These are phyloP conservation scores for Dissophora globulifera DNA, from an alignment of 192 early-diverging fungal genomes.

Conservation along the genomic window DNA sequence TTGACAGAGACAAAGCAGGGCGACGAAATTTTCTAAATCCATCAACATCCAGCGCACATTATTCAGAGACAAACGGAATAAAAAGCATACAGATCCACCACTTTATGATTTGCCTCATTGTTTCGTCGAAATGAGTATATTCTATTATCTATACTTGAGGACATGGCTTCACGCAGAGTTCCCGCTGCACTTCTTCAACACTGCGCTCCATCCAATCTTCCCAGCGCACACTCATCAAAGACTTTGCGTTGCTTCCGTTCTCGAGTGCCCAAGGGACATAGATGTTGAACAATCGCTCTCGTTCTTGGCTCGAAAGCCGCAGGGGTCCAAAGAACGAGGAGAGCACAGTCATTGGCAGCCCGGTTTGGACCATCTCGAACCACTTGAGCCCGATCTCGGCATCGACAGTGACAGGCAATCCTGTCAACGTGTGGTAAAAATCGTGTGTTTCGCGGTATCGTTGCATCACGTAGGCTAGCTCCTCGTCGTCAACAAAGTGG, in stretches of 20 bases:
- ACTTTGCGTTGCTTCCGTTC: slow-evolving; percentile 76
- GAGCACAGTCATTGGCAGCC: slow-evolving; percentile 88
- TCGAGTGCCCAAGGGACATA: slow-evolving; percentile 96
- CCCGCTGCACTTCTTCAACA: slow-evolving; percentile 75
- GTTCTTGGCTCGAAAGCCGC: slow-evolving; percentile 67
- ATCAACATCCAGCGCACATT: no score
- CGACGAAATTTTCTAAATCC: slow-evolving; percentile 66
- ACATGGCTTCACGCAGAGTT: slow-evolving; percentile 73
- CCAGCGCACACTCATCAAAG: slow-evolving; percentile 90
- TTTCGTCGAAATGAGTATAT: neutral
- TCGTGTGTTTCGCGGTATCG: slow-evolving; percentile 95
- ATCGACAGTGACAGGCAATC: slow-evolving; percentile 81
- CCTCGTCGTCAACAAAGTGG: slow-evolving; percentile 88
- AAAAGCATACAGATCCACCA: no score
- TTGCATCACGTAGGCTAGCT: slow-evolving; percentile 93
- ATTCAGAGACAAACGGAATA: no score
- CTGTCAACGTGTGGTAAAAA: slow-evolving; percentile 92
- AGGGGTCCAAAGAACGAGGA: slow-evolving; percentile 86
- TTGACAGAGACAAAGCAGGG: slow-evolving; percentile 78
- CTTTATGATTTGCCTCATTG: neutral
- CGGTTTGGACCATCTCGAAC: slow-evolving; percentile 93
- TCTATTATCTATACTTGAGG: slow-evolving; percentile 23
- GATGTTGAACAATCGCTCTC: slow-evolving; percentile 66
- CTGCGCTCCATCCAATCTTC: slow-evolving; percentile 82
- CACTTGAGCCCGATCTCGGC: slow-evolving; percentile 95